phyloP scores from a whole-genome alignment of 495 filamentous ascomycete species.

The Lichina pygmaea region DNA sequence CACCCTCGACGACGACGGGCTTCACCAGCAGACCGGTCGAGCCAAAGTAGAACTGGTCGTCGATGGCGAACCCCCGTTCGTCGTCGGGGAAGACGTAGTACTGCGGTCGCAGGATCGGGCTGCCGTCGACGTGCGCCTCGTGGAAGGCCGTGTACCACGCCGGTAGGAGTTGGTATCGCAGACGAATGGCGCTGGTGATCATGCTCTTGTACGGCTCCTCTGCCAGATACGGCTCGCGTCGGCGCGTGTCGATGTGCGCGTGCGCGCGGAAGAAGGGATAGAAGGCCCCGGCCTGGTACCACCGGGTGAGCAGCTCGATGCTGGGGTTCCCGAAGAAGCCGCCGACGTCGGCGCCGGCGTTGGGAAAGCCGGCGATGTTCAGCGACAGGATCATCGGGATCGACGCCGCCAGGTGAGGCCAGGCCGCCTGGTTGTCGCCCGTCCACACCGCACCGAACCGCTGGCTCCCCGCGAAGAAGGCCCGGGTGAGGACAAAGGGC shows the following conservation, averaged over 20 bases:
- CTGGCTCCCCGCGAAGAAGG: slow-evolving; percentile 77
- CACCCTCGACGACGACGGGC: slow-evolving; percentile 54
- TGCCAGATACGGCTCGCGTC: slow-evolving; percentile 75
- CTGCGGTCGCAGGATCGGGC: slow-evolving; percentile 69
- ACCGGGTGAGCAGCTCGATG: slow-evolving; percentile 70
- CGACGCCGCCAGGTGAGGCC: slow-evolving; percentile 65
- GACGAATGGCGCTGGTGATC: slow-evolving; percentile 61
- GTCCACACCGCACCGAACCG: slow-evolving; percentile 92
- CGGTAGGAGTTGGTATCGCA: slow-evolving; percentile 73
- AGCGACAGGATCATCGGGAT: slow-evolving; percentile 85
- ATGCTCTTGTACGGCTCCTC: slow-evolving; percentile 66
- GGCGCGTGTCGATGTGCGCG: slow-evolving; percentile 84
- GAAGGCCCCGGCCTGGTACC: slow-evolving; percentile 94
- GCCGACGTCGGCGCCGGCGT: slow-evolving; percentile 84
- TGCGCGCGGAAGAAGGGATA: slow-evolving; percentile 98
- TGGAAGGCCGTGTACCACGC: slow-evolving; percentile 96
- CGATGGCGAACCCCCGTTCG: slow-evolving; percentile 59
- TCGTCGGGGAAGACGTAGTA: slow-evolving; percentile 80
- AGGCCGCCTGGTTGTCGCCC: slow-evolving; percentile 80
- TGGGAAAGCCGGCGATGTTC: slow-evolving; percentile 80
- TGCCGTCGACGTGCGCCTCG: slow-evolving; percentile 54
- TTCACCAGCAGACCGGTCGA: slow-evolving; percentile 67
- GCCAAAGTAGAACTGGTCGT: slow-evolving; percentile 83
- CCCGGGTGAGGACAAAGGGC: slow-evolving; percentile 78
- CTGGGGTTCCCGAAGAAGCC: slow-evolving; percentile 94